Evolutionary conservation across 2,329 filamentous ascomycete genomes (phyloP).

Genomic region (Hortaea werneckii): DNA sequence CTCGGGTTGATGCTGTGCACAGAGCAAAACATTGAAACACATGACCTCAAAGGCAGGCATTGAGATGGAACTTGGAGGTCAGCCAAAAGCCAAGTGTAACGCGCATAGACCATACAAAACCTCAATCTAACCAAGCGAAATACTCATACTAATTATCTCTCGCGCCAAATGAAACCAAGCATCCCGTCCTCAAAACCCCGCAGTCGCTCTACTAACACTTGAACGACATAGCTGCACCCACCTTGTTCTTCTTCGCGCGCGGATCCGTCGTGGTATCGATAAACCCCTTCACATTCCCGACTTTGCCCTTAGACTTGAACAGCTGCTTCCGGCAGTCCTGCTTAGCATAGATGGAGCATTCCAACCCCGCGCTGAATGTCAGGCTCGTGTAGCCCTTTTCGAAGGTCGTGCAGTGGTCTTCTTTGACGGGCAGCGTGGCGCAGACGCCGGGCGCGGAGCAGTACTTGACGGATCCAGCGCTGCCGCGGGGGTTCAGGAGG

Average conservation of each 20-base stretch:
- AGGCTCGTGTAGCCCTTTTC: background rate
- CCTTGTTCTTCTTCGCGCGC: background rate
- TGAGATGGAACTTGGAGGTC: no score
- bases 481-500: background rate
- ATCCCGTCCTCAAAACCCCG: no score
- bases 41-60: no score
- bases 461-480: background rate
- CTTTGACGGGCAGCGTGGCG: background rate
- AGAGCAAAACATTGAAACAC: no score
- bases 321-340: background rate
- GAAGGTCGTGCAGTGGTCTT: background rate
- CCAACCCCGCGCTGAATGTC: background rate
- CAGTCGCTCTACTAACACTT: background rate
- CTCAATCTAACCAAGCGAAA: no score
- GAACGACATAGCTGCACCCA: background rate
- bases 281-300: background rate
- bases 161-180: no score
- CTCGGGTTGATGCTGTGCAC: no score
- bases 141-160: no score
- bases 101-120: no score
- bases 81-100: no score
- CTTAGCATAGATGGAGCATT: background rate
- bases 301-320: background rate
- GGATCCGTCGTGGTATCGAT: background rate
- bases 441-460: background rate